Evolutionary conservation across 192 early-diverging fungal species (phyloP).

Genomic region (Podila epicladia): DNA sequence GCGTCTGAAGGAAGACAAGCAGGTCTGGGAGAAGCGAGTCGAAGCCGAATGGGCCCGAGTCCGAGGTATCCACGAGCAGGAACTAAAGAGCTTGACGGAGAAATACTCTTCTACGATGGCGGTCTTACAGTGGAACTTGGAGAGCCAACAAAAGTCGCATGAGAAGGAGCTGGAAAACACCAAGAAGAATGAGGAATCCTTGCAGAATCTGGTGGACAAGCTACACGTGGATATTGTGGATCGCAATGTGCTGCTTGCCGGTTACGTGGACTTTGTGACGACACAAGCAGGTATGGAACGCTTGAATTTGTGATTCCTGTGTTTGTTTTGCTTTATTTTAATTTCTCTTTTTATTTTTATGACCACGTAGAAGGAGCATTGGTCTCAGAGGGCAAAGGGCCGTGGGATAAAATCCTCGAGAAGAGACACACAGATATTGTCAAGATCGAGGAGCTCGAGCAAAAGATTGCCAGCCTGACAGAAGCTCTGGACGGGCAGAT

Average conservation of each 20-base stretch:
- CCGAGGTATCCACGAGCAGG: not conserved
- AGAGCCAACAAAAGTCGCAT: not conserved
- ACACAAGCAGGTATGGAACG: not conserved
- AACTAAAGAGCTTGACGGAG: slow-evolving; percentile 5
- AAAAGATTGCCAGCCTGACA: not conserved
- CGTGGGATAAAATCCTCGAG: not conserved
- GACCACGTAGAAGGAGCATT: not conserved
- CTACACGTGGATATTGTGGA: not conserved
- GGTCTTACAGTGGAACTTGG: not conserved
- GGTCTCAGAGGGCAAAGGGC: not conserved
- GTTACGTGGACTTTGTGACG: not conserved
- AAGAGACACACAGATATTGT: not conserved
- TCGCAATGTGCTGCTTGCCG: not conserved
- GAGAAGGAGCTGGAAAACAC: not conserved
- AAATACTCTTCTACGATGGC: not conserved
- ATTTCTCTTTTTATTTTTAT: not conserved
- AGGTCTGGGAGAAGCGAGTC: not conserved
- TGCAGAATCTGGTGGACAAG: not conserved
- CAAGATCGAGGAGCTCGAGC: not conserved
- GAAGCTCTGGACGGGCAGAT: not conserved
- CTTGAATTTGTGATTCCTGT: not conserved
- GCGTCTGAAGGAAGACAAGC: slow-evolving; percentile 27
- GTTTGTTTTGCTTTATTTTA: not conserved
- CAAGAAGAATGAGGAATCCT: not conserved
- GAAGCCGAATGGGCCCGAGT: slow-evolving; percentile 10